Evolutionary conservation across 352 stramenopile genomes (phyloP).

Genomic region (Blastocystis sp.): DNA sequence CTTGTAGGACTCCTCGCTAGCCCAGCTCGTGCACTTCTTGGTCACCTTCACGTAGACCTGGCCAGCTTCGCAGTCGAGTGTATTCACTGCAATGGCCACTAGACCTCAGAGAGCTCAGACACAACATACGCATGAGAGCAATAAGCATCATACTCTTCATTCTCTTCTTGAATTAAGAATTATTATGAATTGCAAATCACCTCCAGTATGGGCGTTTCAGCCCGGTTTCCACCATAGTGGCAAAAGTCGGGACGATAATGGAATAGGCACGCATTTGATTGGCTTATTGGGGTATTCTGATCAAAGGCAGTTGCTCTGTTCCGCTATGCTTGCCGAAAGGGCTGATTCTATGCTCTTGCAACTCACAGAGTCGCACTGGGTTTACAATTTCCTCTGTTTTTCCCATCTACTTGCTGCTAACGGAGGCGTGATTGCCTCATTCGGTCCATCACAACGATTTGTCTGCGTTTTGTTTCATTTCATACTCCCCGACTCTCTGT

Average conservation of each 20-base stretch:
- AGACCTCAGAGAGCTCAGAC: neutral
- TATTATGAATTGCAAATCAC: neutral
- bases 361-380: no score
- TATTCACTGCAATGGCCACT: neutral
- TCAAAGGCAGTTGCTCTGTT: no score
- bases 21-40: neutral
- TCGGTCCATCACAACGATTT: no score
- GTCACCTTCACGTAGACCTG: neutral
- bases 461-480: no score
- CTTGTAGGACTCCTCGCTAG: conserved; percentile 19
- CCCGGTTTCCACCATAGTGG: neutral
- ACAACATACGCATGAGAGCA: neutral
- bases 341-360: no score
- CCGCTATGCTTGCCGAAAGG: no score
- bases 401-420: no score
- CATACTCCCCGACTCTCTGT: no score
- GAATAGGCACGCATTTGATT: neutral
- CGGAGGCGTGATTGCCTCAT: no score
- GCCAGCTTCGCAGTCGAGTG: neutral
- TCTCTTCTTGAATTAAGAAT: neutral
- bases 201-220: neutral
- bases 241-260: neutral
- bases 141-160: neutral
- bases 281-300: neutral
- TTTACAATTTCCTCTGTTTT: no score